A percentile compares a stretch with the other conserved stretches of the same genome.
These are phyloP conservation scores for Halophytophthora batemanensis DNA, from an alignment of 352 stramenopile species.

Conservation along the genomic window DNA sequence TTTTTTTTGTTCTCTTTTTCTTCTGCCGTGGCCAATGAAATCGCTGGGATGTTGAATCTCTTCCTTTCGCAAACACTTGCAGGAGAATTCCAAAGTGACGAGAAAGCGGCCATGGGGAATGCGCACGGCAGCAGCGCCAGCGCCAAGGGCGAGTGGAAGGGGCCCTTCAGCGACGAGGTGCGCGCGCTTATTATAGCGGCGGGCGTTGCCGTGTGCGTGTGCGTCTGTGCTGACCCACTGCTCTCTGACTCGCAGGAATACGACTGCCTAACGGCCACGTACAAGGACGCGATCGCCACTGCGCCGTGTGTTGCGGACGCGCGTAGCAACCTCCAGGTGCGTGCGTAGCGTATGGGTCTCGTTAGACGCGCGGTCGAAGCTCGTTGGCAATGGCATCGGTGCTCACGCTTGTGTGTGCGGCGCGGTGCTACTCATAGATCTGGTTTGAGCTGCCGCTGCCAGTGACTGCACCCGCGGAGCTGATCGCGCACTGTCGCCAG, in stretches of 20 bases:
- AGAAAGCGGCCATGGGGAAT: conserved; percentile 37
- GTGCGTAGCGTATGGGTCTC: not conserved
- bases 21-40: too few species aligned
- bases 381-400: not conserved
- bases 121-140: conserved; percentile 10
- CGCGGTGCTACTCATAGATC: conserved; percentile 17
- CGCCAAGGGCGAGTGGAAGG: conserved; percentile 54
- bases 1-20: too few species aligned
- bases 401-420: not conserved
- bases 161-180: conserved; percentile 78
- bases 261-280: conserved; percentile 50
- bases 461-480: conserved; percentile 22
- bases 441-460: conserved; percentile 43
- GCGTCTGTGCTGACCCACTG: not conserved
- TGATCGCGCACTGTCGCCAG: conserved; percentile 14
- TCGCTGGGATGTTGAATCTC: not conserved
- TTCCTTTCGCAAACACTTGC: not conserved
- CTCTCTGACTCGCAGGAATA: conserved; percentile 46
- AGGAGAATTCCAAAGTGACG: not conserved
- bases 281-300: conserved; percentile 29
- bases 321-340: conserved; percentile 44
- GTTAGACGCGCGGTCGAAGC: not conserved
- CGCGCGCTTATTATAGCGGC: not conserved
- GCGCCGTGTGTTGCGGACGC: conserved; percentile 18
- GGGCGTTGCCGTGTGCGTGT: not conserved